phyloP scores from a whole-genome alignment of 305 asterid genomes.

The Fraxinus xanthoxyloides region DNA sequence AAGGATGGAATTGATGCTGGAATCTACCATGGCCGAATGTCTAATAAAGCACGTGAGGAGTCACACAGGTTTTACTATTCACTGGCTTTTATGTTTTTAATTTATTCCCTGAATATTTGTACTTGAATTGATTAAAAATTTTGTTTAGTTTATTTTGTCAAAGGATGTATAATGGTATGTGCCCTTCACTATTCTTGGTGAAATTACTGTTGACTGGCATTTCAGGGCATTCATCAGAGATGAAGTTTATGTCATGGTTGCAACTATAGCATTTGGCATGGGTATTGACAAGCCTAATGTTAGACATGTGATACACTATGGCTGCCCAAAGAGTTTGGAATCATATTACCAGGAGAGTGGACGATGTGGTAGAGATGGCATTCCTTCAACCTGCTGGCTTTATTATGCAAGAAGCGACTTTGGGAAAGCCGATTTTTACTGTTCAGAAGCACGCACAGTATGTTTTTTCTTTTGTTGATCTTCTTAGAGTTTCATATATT shows the following conservation, averaged over 20 bases:
- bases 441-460: conserved; percentile 76
- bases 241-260: conserved; percentile 89
- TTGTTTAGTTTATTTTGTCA: background rate
- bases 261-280: conserved; percentile 98
- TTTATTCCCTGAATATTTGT: background rate
- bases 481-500: conserved; percentile 19
- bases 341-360: conserved; percentile 99
- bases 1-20: conserved; percentile 70
- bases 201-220: background rate
- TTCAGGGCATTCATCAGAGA: conserved; percentile 87
- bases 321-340: conserved; percentile 97
- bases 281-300: conserved; percentile 94
- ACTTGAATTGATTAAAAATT: conserved; percentile 1
- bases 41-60: conserved; percentile 73
- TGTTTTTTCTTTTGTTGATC: conserved; percentile 27
- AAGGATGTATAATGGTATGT: background rate
- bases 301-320: conserved; percentile 85
- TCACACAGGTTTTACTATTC: conserved; percentile 60
- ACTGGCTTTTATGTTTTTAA: background rate
- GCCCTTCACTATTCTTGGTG: background rate
- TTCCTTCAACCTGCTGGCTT: conserved; percentile 81
- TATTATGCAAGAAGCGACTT: conserved; percentile 85
- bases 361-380: conserved; percentile 93
- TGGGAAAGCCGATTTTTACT: conserved; percentile 74
- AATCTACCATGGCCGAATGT: conserved; percentile 86